Conservation (phyloP, 2,329 filamentous ascomycete species). For the Colletotrichum spaethianum region DNA sequence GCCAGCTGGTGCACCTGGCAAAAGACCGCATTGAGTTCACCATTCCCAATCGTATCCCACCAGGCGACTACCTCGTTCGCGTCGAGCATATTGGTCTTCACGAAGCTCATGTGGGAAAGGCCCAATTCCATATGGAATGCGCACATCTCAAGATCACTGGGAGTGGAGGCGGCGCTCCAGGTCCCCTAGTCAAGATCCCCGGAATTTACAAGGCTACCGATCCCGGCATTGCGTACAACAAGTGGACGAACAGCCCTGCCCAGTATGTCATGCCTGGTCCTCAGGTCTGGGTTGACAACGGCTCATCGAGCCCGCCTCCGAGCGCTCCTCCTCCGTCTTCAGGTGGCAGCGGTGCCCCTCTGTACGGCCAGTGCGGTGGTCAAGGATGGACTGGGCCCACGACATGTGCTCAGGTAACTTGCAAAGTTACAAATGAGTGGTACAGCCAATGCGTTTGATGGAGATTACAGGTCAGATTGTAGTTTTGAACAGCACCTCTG, state of each 20-base stretch:
- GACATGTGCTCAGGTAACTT: slow-evolving; percentile 46
- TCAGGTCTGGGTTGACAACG: slow-evolving; percentile 26
- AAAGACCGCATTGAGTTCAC: slow-evolving; percentile 45
- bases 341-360: slow-evolving; percentile 22
- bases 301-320: not conserved
- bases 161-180: slow-evolving; percentile 53
- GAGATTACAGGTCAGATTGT: not conserved
- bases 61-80: slow-evolving; percentile 57
- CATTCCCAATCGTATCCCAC: slow-evolving; percentile 52
- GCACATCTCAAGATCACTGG: slow-evolving; percentile 57
- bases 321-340: not conserved
- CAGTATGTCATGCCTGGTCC: slow-evolving; percentile 39
- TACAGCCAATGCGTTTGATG: slow-evolving; percentile 33
- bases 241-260: slow-evolving; percentile 31
- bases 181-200: slow-evolving; percentile 57
- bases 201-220: slow-evolving; percentile 48
- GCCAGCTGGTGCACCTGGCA: slow-evolving; percentile 40
- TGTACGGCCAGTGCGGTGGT: slow-evolving; percentile 45
- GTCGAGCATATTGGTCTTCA: slow-evolving; percentile 62
- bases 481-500: accelerated
- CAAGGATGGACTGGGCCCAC: slow-evolving; percentile 46
- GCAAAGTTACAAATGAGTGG: slow-evolving; percentile 45
- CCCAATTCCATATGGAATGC: slow-evolving; percentile 59
- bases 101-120: slow-evolving; percentile 46
- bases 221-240: slow-evolving; percentile 40